phyloP scores from a whole-genome alignment of 2,329 filamentous ascomycete genomes.

The Didymella sp. region DNA sequence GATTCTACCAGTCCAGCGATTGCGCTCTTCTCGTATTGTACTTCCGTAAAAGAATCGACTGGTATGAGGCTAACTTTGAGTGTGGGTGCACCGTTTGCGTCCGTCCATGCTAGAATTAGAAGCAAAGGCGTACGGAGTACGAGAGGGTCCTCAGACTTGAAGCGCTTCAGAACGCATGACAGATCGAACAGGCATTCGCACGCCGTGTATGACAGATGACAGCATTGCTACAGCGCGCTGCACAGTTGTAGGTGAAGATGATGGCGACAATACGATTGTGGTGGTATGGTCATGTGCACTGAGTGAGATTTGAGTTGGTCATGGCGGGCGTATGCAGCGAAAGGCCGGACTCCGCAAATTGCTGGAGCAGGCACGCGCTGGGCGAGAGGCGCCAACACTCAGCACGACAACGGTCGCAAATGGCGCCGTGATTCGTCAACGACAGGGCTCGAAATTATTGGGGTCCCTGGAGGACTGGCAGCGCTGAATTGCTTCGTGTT shows the following conservation, averaged over 20 bases:
- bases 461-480: conserved; percentile 18
- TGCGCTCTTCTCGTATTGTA: neutral
- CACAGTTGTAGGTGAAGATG: no score
- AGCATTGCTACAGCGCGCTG: neutral
- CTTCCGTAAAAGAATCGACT: neutral
- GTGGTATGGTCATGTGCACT: conserved; percentile 1
- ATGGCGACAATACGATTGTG: neutral
- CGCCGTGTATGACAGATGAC: conserved; percentile 4
- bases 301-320: conserved; percentile 14
- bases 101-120: neutral
- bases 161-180: conserved; percentile 5
- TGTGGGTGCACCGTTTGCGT: conserved; percentile 6
- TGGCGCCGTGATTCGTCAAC: conserved; percentile 7
- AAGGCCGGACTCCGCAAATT: conserved; percentile 17
- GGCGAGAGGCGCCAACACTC: conserved; percentile 13
- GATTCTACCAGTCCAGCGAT: neutral
- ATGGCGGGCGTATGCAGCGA: conserved; percentile 14
- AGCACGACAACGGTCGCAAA: conserved; percentile 2
- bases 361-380: conserved; percentile 13
- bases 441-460: conserved; percentile 9
- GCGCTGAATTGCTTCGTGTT: conserved; percentile 19
- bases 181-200: conserved; percentile 7
- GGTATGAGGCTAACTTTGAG: conserved; percentile 1
- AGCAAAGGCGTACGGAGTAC: conserved; percentile 9
- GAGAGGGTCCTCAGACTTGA: conserved; percentile 3